Base-by-base conservation (phyloP, 305 asterid species). In the Solanum aculeatissimum region DNA sequence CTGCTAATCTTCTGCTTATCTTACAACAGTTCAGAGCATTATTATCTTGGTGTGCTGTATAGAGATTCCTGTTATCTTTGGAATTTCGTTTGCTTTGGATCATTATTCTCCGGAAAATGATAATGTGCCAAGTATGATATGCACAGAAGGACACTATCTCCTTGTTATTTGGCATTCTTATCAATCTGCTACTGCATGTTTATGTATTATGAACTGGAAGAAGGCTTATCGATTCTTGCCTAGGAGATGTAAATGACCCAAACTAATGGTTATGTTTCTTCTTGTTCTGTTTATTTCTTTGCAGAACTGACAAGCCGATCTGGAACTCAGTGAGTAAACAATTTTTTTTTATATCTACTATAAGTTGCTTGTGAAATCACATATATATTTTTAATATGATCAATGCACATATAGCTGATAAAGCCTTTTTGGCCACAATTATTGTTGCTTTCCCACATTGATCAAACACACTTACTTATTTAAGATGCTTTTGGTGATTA, bases 281-380 rank as follows among this genome's bases (percentile, higher is more conserved):
- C 51, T 75, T 75, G 35, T 75, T 75, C 5, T 81, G 82, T 80
- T 80, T 82, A 81, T 55, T 87, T 87, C 78, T 85, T 80, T 89
- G 85, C 98, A 97, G 99, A 62, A 95, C 98, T 15, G 92, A 92
- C 90, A 91, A 85, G 88, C 99, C 99, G 66, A 87, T 86, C 84
- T 97, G 99, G 99, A 94, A 91, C 89, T 90, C 99, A 85, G 99
- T 96, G 90, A 95, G 99, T 96, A 87, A 80, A 57, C 47, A 27
- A 27, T 25, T 35, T n/a, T 32, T 29, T 51, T 65, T 66, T 15
- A 43, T n/a, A 74, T 78, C 83, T 85, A 71, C 70, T 45, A 66
- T 77, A 84, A 13, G 51, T 80, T 51, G 57, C 65, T 78, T 83
- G 81, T 70, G 84, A 62, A 60, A 72, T 81, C 83, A 84, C 83